Evolutionary conservation across 306 rosid genomes (phyloP).

Genomic region (Inga laurina): DNA sequence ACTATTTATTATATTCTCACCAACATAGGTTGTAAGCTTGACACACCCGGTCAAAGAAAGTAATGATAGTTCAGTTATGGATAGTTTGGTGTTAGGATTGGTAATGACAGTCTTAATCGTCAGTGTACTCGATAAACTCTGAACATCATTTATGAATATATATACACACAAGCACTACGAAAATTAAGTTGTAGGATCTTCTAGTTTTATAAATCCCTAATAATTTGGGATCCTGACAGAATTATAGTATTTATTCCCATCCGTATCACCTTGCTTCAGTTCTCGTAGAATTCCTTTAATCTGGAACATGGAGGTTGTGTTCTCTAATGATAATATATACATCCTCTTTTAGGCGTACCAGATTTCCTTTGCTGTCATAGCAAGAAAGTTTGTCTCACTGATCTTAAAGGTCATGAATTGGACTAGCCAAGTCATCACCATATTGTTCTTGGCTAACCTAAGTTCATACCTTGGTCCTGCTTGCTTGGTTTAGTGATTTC

Average conservation of each 20-base stretch:
- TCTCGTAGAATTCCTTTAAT: neutral
- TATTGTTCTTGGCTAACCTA: neutral
- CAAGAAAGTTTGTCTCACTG: neutral
- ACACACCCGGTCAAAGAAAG: neutral
- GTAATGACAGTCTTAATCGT: neutral
- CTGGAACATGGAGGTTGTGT: neutral
- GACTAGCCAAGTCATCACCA: neutral
- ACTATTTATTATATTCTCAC: conserved; percentile 2
- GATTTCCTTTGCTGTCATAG: neutral
- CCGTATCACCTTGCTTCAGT: neutral
- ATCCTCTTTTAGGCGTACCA: neutral
- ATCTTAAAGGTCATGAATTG: neutral
- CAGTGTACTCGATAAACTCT: neutral
- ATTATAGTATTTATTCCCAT: neutral
- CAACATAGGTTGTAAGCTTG: neutral
- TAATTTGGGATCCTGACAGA: neutral
- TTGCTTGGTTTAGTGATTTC: neutral
- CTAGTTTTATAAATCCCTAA: neutral
- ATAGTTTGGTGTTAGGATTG: neutral
- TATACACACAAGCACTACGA: neutral
- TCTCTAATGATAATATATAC: neutral
- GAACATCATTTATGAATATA: neutral
- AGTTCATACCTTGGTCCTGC: neutral
- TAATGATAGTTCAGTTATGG: neutral
- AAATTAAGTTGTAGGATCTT: neutral